These are phyloP conservation scores for Terfezia boudieri DNA, from an alignment of 495 filamentous ascomycete species.

Conservation along the genomic window DNA sequence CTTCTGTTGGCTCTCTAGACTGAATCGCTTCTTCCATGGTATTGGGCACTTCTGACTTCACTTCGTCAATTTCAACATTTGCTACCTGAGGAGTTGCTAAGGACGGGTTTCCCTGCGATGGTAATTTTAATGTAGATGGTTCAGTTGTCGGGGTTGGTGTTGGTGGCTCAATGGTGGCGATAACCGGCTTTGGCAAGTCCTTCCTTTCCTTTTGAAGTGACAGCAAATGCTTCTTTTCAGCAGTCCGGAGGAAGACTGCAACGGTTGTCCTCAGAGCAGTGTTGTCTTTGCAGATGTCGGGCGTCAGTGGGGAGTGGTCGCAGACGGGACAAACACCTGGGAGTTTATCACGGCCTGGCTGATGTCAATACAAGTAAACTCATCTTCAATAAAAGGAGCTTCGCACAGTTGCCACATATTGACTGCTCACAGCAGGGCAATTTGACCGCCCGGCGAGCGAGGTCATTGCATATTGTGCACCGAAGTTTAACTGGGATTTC, in stretches of 20 bases:
- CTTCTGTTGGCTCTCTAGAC: no score
- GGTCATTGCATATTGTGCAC: slow-evolving; percentile 76
- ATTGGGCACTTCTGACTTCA: slow-evolving; percentile 14
- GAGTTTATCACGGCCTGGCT: slow-evolving; percentile 49
- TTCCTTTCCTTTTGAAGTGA: slow-evolving; percentile 34
- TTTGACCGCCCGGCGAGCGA: slow-evolving; percentile 77
- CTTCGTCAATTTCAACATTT: slow-evolving; percentile 16
- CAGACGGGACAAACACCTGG: slow-evolving; percentile 76
- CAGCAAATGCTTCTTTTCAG: slow-evolving; percentile 58
- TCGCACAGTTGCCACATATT: slow-evolving; percentile 68
- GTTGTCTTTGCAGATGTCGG: slow-evolving; percentile 69
- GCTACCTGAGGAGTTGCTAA: slow-evolving; percentile 12
- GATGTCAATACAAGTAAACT: background rate
- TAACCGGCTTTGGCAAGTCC: slow-evolving; percentile 7
- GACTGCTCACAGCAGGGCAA: slow-evolving; percentile 88
- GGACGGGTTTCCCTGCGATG: no score
- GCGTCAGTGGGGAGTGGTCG: slow-evolving; percentile 64
- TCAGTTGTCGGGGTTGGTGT: background rate
- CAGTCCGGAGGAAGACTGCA: slow-evolving; percentile 64
- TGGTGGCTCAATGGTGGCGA: slow-evolving; percentile 6
- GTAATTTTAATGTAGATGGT: background rate
- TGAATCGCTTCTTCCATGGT: no score
- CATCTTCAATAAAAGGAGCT: slow-evolving; percentile 16
- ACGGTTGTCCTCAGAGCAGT: slow-evolving; percentile 74
- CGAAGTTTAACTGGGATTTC: slow-evolving; percentile 86